These are phyloP conservation scores for Biscogniauxia sp. DNA, from an alignment of 2,329 filamentous ascomycete species.

Conservation along the genomic window DNA sequence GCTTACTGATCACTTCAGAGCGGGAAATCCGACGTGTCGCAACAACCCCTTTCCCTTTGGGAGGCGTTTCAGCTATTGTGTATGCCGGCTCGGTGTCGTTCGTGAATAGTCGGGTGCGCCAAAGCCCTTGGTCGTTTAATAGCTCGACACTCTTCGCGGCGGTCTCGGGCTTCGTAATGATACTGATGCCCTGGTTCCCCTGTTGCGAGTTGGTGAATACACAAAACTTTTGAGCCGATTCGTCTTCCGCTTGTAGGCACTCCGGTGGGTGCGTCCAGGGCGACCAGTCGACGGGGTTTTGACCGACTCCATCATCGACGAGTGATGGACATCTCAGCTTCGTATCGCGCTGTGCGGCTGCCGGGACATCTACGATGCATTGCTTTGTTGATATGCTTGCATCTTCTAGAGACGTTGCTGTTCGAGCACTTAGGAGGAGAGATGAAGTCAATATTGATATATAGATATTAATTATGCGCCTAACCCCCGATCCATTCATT, in stretches of 20 bases:
- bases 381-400: constrained; percentile 1
- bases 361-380: constrained; percentile 21
- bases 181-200: constrained; percentile 32
- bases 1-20: constrained; percentile 31
- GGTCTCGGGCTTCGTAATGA: constrained; percentile 35
- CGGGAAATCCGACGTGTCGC: constrained; percentile 32
- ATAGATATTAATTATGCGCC: not conserved
- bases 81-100: constrained; percentile 20
- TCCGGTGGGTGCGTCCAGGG: constrained; percentile 26
- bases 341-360: constrained; percentile 10
- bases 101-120: constrained; percentile 7
- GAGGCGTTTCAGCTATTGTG: constrained; percentile 28
- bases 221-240: constrained; percentile 19
- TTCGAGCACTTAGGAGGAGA: not conserved
- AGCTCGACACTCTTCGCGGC: constrained; percentile 30
- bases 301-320: constrained; percentile 18
- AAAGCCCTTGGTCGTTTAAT: constrained; percentile 27
- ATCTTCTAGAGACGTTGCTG: not conserved
- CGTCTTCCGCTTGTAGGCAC: constrained; percentile 16
- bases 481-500: not conserved
- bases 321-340: constrained; percentile 19
- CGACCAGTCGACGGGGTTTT: constrained; percentile 23
- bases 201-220: constrained; percentile 27
- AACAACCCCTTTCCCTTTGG: constrained; percentile 35
- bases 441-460: not conserved